A percentile compares a stretch with the other conserved stretches of the same genome.
These are phyloP conservation scores for Xylaria digitata DNA, from an alignment of 2,329 filamentous ascomycete genomes.

Conservation along the genomic window DNA sequence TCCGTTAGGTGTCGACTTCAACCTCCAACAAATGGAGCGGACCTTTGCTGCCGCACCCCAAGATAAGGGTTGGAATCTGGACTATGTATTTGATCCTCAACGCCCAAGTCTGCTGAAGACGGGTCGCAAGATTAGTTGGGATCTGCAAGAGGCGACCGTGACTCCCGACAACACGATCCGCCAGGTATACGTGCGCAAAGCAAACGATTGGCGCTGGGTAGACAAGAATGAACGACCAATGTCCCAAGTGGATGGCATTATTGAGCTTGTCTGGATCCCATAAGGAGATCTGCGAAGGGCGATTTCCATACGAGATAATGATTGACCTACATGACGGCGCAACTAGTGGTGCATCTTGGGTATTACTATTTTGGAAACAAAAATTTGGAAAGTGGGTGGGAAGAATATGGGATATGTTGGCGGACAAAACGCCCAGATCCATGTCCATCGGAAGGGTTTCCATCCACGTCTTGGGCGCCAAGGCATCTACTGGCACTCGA, in stretches of 20 bases:
- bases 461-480: neutral
- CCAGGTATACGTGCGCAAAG: slow-evolving; percentile 65
- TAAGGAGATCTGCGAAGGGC: slow-evolving; percentile 38
- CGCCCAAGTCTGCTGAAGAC: slow-evolving; percentile 60
- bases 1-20: slow-evolving; percentile 62
- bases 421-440: slow-evolving; percentile 11
- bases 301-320: slow-evolving; percentile 37
- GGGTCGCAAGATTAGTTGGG: slow-evolving; percentile 65
- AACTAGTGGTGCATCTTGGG: slow-evolving; percentile 39
- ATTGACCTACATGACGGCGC: slow-evolving; percentile 40
- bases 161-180: slow-evolving; percentile 62
- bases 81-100: slow-evolving; percentile 64
- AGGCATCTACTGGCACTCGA: neutral
- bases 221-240: slow-evolving; percentile 59
- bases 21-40: slow-evolving; percentile 62
- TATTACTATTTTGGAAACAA: slow-evolving; percentile 39
- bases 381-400: slow-evolving; percentile 21
- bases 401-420: slow-evolving; percentile 10
- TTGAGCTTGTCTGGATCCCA: slow-evolving; percentile 68
- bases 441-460: neutral
- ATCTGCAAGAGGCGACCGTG: slow-evolving; percentile 62
- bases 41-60: slow-evolving; percentile 63
- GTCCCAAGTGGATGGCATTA: slow-evolving; percentile 64
- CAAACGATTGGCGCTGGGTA: slow-evolving; percentile 65
- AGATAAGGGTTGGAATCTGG: slow-evolving; percentile 62